phyloP scores from a whole-genome alignment of 176 grass and related monocot species.

The Oryza coarctata region DNA sequence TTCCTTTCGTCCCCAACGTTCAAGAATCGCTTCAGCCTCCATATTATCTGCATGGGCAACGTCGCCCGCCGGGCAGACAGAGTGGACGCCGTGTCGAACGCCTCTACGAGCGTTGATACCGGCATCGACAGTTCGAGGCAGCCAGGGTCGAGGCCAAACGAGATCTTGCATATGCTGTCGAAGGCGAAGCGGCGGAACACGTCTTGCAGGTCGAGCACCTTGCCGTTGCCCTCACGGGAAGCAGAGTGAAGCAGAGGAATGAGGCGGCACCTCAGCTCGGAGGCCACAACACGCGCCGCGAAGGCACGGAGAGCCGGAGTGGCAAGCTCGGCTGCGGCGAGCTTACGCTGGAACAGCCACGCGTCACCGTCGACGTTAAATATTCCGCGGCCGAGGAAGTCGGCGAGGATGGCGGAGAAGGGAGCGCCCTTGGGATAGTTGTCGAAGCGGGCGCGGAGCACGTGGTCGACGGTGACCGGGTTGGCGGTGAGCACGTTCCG shows the following conservation, averaged over 20 bases:
- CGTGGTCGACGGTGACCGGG: constrained; percentile 70
- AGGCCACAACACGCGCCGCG: constrained; percentile 43
- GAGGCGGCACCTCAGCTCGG: constrained; percentile 57
- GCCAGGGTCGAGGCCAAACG: constrained; percentile 63
- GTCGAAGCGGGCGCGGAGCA: constrained; percentile 58
- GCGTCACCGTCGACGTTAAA: constrained; percentile 81
- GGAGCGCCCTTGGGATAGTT: constrained; percentile 83
- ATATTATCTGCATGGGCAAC: constrained; percentile 47
- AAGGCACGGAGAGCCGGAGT: constrained; percentile 47
- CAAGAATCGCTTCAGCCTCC: constrained; percentile 63
- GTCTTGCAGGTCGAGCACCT: constrained; percentile 73
- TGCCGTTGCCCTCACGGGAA: not conserved
- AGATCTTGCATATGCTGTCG: constrained; percentile 85
- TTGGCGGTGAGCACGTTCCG: constrained; percentile 69
- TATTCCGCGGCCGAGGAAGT: constrained; percentile 85
- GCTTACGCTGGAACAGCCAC: constrained; percentile 76
- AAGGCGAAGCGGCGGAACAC: constrained; percentile 77
- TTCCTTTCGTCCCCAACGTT: constrained; percentile 63
- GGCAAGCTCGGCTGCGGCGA: constrained; percentile 57
- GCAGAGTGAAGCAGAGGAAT: constrained; percentile 63
- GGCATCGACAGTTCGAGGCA: constrained; percentile 65
- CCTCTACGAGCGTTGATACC: constrained; percentile 51
- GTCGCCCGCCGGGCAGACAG: constrained; percentile 64
- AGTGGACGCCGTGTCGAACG: constrained; percentile 67
- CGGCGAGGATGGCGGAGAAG: constrained; percentile 73